Percentiles rank a stretch among this genome's conserved stretches.
These are phyloP conservation scores for Nakazawaea ambrosiae DNA, from an alignment of 805 yeast genomes.

Conservation along the genomic window DNA sequence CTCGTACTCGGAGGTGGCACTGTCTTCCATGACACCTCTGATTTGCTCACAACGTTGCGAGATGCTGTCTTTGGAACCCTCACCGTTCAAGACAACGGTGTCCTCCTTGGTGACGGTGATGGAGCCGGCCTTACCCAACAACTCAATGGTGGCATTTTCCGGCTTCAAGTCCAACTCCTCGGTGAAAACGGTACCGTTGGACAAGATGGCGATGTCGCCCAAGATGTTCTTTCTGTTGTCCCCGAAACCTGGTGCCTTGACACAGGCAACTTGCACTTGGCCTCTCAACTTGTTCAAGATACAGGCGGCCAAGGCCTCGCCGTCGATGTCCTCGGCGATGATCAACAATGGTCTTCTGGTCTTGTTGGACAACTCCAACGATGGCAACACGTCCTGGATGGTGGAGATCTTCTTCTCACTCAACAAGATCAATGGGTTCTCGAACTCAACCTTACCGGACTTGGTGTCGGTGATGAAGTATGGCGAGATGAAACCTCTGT, in stretches of 20 bases:
- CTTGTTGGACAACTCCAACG: conserved; percentile 89
- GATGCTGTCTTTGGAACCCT: conserved; percentile 77
- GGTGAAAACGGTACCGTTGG: conserved; percentile 89
- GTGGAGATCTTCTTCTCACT: conserved; percentile 90
- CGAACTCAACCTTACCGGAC: conserved; percentile 89
- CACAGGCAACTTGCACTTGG: conserved; percentile 95
- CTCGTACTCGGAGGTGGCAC: conserved; percentile 83
- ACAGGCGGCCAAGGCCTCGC: conserved; percentile 98
- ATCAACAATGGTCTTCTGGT: conserved; percentile 88
- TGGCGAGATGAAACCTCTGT: conserved; percentile 95
- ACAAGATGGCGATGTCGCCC: conserved; percentile 90
- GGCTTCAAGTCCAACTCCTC: conserved; percentile 95
- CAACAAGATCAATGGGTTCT: conserved; percentile 81
- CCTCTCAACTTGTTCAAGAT: conserved; percentile 95
- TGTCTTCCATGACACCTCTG: conserved; percentile 68
- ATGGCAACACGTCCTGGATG: conserved; percentile 86
- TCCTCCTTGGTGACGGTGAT: conserved; percentile 93
- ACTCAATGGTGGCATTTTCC: conserved; percentile 84
- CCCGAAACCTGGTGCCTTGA: conserved; percentile 98
- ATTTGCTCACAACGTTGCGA: conserved; percentile 90
- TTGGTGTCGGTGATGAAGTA: conserved; percentile 94
- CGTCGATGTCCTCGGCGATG: conserved; percentile 93
- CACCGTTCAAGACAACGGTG: conserved; percentile 89
- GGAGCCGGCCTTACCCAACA: conserved; percentile 87
- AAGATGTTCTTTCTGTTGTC: conserved; percentile 96